These are phyloP conservation scores for Fusarium fujikuroi DNA, from an alignment of 2,329 filamentous ascomycete species.

Conservation along the genomic window DNA sequence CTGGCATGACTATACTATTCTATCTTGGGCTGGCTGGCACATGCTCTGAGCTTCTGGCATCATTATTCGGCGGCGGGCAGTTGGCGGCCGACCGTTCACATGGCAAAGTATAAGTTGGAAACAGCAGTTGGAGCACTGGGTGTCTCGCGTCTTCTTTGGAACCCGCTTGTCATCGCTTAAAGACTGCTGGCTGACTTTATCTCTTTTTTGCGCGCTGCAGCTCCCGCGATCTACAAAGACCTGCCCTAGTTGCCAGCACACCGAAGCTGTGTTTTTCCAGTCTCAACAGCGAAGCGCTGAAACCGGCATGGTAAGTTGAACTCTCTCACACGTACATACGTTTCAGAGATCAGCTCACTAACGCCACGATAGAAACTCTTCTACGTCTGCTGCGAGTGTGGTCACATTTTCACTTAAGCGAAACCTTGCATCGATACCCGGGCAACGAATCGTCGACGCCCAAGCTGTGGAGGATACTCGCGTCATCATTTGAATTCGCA, in stretches of 20 bases:
- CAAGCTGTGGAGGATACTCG: constrained; percentile 32
- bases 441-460: constrained; percentile 22
- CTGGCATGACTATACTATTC: constrained; percentile 9
- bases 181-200: constrained; percentile 56
- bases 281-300: constrained; percentile 96
- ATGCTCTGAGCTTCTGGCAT: constrained; percentile 38
- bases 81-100: constrained; percentile 30
- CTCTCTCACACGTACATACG: neutral
- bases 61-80: constrained; percentile 24
- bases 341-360: neutral
- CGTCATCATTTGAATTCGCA: constrained; percentile 35
- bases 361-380: constrained; percentile 76
- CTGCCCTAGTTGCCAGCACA: constrained; percentile 86
- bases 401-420: constrained; percentile 79
- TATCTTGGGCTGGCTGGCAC: constrained; percentile 37
- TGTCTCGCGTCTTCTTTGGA: constrained; percentile 44
- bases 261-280: constrained; percentile 98
- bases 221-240: constrained; percentile 88
- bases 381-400: constrained; percentile 94
- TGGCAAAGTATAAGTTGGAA: constrained; percentile 34
- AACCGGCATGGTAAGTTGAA: constrained; percentile 89
- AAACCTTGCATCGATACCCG: constrained; percentile 42
- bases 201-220: constrained; percentile 64
- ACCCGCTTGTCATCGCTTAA: constrained; percentile 44
- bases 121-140: constrained; percentile 40